A percentile compares a stretch with the other conserved stretches of the same genome.
Conservation (phyloP, 2,329 filamentous ascomycete species). For the Botrytis byssoidea region DNA sequence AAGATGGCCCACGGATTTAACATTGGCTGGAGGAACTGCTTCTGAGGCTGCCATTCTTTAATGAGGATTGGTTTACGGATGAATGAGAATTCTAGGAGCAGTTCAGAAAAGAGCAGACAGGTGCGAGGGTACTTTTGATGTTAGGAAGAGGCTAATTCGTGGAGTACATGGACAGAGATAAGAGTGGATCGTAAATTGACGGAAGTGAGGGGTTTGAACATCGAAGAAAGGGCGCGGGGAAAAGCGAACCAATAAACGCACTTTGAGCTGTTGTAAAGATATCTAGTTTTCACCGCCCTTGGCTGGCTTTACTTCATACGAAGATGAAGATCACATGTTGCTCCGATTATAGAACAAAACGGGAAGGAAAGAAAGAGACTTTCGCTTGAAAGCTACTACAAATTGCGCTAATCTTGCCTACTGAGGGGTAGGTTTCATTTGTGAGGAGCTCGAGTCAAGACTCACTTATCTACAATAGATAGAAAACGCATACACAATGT, state of each 20-base stretch:
- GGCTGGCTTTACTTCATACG: background rate
- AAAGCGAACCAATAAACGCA: background rate
- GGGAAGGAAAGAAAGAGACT: background rate
- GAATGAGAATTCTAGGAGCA: background rate
- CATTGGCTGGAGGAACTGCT: background rate
- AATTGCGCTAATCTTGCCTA: background rate
- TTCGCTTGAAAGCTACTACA: background rate
- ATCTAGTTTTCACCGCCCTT: background rate
- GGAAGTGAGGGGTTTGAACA: background rate
- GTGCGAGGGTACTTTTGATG: background rate
- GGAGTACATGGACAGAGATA: background rate
- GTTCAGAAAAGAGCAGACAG: background rate
- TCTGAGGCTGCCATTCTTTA: background rate
- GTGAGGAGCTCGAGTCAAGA: background rate
- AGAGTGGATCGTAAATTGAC: background rate
- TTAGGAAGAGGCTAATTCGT: background rate
- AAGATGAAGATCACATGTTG: background rate
- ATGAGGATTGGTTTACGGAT: background rate
- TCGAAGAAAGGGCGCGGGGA: background rate
- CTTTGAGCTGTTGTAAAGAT: background rate
- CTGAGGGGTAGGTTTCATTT: background rate
- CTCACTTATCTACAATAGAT: background rate
- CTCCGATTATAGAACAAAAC: background rate
- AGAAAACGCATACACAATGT: background rate
- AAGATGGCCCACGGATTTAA: constrained; percentile 2